Evolutionary conservation across 2,329 filamentous ascomycete species (phyloP).

Genomic region (Fusarium guadeloupense): DNA sequence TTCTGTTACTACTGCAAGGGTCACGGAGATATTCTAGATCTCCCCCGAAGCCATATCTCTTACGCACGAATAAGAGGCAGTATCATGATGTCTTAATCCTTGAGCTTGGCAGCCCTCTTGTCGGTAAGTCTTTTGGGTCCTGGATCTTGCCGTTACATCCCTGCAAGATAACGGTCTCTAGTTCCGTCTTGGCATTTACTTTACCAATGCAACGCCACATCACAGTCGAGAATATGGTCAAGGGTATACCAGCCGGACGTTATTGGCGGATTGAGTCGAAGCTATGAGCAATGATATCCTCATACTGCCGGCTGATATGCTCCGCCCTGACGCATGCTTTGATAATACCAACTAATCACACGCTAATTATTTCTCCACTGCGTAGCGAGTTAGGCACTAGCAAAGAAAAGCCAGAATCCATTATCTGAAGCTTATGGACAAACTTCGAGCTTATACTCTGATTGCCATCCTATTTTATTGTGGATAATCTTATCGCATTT

Average conservation of each 20-base stretch:
- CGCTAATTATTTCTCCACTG: no score
- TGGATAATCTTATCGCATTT: no score
- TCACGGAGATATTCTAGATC: neutral
- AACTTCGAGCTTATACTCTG: no score
- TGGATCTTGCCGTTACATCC: neutral
- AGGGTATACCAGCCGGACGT: constrained; percentile 6
- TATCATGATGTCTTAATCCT: constrained; percentile 53
- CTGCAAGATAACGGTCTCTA: constrained; percentile 53
- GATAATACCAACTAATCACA: constrained; percentile 44
- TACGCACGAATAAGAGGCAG: constrained; percentile 50
- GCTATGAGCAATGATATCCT: constrained; percentile 59
- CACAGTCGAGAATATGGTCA: constrained; percentile 54
- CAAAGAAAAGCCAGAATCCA: no score
- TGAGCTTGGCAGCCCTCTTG: constrained; percentile 28
- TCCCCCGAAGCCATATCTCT: neutral
- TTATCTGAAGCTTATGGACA: no score
- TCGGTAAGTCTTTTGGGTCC: neutral
- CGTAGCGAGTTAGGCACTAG: no score
- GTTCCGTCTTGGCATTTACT: constrained; percentile 53
- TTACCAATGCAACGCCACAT: constrained; percentile 59
- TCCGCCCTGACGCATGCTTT: neutral
- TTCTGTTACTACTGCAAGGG: neutral
- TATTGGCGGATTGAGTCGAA: constrained; percentile 56
- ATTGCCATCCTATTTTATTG: no score
- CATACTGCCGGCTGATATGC: constrained; percentile 46